phyloP scores from a whole-genome alignment of 768 basidiomycete species.

The Leucocoprinus sp. region DNA sequence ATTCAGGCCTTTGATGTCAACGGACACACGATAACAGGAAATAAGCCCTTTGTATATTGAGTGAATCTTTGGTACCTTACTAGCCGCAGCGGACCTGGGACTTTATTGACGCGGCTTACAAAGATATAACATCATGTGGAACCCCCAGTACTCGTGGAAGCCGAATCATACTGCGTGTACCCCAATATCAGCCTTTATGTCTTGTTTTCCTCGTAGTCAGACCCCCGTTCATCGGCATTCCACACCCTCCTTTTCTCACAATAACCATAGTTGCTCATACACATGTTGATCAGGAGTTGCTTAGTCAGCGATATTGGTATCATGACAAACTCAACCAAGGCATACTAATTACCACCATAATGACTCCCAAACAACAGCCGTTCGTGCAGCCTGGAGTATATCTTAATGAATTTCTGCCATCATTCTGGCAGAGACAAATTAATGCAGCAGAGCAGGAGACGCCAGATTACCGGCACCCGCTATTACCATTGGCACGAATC shows the following conservation, averaged over 20 bases:
- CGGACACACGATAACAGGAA: conserved; percentile 54
- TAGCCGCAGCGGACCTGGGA: background rate
- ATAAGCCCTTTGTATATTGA: conserved; percentile 45
- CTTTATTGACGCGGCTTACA: conserved; percentile 18
- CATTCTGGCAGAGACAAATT: conserved; percentile 88
- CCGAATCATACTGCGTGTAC: no score
- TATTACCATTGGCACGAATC: conserved; percentile 88
- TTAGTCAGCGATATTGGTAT: conserved; percentile 4
- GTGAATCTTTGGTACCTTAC: conserved; percentile 9
- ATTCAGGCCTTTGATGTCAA: conserved; percentile 51
- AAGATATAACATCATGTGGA: conserved; percentile 58
- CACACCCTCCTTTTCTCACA: no score
- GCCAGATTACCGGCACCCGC: conserved; percentile 81
- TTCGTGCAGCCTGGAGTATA: conserved; percentile 80
- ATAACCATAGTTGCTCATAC: background rate
- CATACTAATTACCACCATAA: conserved; percentile 3
- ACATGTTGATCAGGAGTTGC: conserved; percentile 7
- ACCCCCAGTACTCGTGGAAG: no score
- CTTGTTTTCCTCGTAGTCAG: no score
- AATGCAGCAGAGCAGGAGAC: conserved; percentile 82
- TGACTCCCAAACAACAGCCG: conserved; percentile 29
- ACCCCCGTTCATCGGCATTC: no score
- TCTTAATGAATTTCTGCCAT: conserved; percentile 76
- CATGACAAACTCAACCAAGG: background rate
- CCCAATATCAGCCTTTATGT: no score